Evolutionary conservation across 495 filamentous ascomycete species (phyloP), one percentile per base, ranked within the genome.

Genomic region (Talaromyces nanjingensis): DNA sequence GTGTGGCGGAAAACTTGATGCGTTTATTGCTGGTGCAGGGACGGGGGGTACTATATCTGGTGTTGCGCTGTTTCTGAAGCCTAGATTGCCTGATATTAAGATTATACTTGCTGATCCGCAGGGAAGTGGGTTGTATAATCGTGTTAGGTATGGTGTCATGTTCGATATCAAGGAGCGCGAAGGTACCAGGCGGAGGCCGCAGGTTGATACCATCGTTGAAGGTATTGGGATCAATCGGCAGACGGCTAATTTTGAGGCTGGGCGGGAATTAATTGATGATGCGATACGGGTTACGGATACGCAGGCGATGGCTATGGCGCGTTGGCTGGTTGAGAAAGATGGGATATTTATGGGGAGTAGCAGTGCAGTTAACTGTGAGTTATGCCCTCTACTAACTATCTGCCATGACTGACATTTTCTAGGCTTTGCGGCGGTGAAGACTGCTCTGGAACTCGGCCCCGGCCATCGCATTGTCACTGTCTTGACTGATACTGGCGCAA

Each of bases 131-230:
- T 73, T 98, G 39, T 99, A 87, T 77, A 97, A 99, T 75, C 84
- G 88, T 63, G 83, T 99, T 65, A 87, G 87, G 39, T 90, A 91
- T 73, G 94, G 96, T 4, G 94, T 99, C 45, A 96, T 99, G 93
- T 99, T 97, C 73, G 87, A 93, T 68, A 31, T 80, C 11, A 92
- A 86, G 62, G 94, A 99, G 74, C 82, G 81, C 56, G 94, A 99
- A 76, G 94, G 94, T 0, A 97, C 94, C 14, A 80, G 94, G 54
- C 79, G 94, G 34, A 79, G 94, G 65, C 86, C 87, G 64, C 94
- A 99, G 77, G 90, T 99, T 45, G 94, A 99, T 77, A 92, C 90
- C 4, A 91, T 99, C 64, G 91, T 99, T 6, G 94, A 99, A 73
- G 94, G 94, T 0, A 92, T 99, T 68, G 94, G 94, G 0, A 90